These are phyloP conservation scores for Penicillium goetzii DNA, from an alignment of 495 filamentous ascomycete species.

Conservation along the genomic window DNA sequence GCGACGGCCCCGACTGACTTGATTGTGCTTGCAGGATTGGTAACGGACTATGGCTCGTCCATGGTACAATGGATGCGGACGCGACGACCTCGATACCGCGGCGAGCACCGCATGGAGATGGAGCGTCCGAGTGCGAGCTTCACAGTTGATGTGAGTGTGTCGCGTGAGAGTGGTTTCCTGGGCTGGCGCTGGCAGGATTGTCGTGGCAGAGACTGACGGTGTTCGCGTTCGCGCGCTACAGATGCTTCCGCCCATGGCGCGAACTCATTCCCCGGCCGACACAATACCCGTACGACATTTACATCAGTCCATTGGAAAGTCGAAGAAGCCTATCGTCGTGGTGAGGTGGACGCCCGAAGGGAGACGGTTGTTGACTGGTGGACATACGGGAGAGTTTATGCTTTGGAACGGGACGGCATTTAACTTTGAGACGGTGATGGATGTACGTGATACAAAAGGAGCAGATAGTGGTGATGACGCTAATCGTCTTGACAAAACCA, in stretches of 20 bases:
- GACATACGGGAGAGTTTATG: constrained; percentile 96
- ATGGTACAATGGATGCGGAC: constrained; percentile 92
- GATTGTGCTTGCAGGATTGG: constrained; percentile 52
- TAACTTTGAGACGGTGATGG: constrained; percentile 99
- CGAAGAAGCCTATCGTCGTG: constrained; percentile 96
- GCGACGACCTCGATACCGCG: constrained; percentile 74
- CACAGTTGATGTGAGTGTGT: constrained; percentile 76
- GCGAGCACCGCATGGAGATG: constrained; percentile 65
- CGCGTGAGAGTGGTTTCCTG: not conserved
- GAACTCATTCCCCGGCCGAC: constrained; percentile 71
- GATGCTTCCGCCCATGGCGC: constrained; percentile 86
- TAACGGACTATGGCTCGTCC: constrained; percentile 94
- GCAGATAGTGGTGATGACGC: not conserved
- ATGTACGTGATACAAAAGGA: constrained; percentile 49
- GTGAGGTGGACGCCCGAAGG: constrained; percentile 98
- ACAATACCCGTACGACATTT: constrained; percentile 86
- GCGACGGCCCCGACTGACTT: constrained; percentile 14
- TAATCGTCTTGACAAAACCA: constrained; percentile 23
- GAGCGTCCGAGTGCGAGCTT: constrained; percentile 88
- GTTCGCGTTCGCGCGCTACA: constrained; percentile 34
- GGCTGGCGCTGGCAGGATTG: not conserved
- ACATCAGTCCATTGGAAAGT: constrained; percentile 95
- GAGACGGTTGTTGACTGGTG: constrained; percentile 84
- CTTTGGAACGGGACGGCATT: constrained; percentile 98
- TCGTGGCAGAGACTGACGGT: constrained; percentile 16